A percentile compares a stretch with the other conserved stretches of the same genome.
Evolutionary conservation across 106 monocot genomes (phyloP).

Genomic region (Dioscorea alata): DNA sequence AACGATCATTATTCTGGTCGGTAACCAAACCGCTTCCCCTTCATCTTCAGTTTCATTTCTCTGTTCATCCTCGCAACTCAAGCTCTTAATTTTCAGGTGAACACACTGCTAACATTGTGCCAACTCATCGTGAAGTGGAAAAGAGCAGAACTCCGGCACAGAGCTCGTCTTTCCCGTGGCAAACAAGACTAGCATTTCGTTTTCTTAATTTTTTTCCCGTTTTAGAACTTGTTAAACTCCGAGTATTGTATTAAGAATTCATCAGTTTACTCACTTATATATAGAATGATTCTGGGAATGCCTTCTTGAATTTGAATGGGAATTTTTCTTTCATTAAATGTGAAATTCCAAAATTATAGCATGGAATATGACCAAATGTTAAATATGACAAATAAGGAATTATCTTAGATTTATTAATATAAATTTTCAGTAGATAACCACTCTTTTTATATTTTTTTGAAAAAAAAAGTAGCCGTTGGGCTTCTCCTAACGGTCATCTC

Average conservation of each 20-base stretch:
- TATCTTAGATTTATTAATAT: no score
- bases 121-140: constrained; percentile 65
- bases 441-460: no score
- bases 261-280: no score
- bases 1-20: constrained; percentile 71
- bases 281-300: no score
- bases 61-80: not conserved
- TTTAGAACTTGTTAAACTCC: not conserved
- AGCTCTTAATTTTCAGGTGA: constrained; percentile 33
- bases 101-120: constrained; percentile 42
- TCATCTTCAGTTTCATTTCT: not conserved
- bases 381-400: no score
- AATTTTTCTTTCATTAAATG: no score
- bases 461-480: constrained; percentile 2
- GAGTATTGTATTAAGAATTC: not conserved
- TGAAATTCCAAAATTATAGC: no score
- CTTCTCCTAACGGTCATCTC: not conserved
- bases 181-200: constrained; percentile 30
- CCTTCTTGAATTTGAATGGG: no score
- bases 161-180: constrained; percentile 34
- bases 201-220: not conserved
- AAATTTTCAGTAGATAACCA: no score
- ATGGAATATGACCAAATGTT: no score
- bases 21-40: constrained; percentile 2
- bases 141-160: constrained; percentile 60